A percentile compares a stretch with the other conserved stretches of the same genome.
phyloP scores from a whole-genome alignment of 2,329 filamentous ascomycete species.

The Microcyclospora tardicrescens region DNA sequence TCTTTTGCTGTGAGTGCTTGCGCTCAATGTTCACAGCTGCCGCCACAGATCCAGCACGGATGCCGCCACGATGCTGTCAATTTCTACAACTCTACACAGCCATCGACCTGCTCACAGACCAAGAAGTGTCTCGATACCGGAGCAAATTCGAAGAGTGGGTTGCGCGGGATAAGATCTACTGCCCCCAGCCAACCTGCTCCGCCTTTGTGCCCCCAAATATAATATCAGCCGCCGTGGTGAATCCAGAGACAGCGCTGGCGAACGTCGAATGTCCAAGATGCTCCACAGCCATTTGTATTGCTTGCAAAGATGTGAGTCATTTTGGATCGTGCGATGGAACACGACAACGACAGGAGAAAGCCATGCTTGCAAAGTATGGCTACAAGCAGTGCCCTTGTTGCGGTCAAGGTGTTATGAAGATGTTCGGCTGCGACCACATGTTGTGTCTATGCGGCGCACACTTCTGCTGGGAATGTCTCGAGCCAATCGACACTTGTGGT shows the following conservation, averaged over 20 bases:
- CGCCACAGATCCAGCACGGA: slow-evolving; percentile 26
- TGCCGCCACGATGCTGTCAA: slow-evolving; percentile 36
- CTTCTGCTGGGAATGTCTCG: slow-evolving; percentile 37
- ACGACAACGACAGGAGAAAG: slow-evolving; percentile 24
- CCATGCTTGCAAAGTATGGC: slow-evolving; percentile 30
- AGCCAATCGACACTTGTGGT: slow-evolving; percentile 24
- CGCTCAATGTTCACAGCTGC: slow-evolving; percentile 30
- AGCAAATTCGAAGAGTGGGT: slow-evolving; percentile 36
- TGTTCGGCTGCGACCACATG: slow-evolving; percentile 38
- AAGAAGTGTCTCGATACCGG: slow-evolving; percentile 27
- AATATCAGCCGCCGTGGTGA: background rate
- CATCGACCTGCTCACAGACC: slow-evolving; percentile 21
- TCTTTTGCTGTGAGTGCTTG: slow-evolving; percentile 27
- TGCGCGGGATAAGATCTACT: slow-evolving; percentile 35
- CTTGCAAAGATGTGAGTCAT: slow-evolving; percentile 33
- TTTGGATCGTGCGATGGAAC: slow-evolving; percentile 24
- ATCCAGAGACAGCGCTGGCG: background rate
- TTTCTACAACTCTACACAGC: slow-evolving; percentile 32
- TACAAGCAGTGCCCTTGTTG: slow-evolving; percentile 41
- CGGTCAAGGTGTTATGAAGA: slow-evolving; percentile 33
- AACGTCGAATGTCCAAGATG: slow-evolving; percentile 34
- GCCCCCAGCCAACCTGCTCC: slow-evolving; percentile 36
- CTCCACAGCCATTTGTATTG: slow-evolving; percentile 28
- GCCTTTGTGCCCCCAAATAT: slow-evolving; percentile 29
- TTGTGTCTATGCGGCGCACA: slow-evolving; percentile 37